Evolutionary conservation across 1,284 basidiomycete species (phyloP), one percentile per base, ranked within the genome.

Genomic region (Ceratobasidium sp.): DNA sequence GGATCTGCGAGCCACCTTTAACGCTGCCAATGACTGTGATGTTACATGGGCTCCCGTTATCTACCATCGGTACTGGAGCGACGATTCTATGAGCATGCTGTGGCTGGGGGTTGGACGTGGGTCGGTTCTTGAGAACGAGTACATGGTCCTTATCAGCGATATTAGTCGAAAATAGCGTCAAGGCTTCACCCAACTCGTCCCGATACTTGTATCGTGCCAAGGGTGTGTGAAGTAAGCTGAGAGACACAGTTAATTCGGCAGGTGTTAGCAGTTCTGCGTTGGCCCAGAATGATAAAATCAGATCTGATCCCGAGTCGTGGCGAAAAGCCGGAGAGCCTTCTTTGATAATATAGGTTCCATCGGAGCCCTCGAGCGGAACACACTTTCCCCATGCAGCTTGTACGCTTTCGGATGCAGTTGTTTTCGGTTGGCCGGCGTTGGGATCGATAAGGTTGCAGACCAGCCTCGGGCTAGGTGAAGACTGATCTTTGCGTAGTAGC

Each of bases 381-480:
- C 68, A 70, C 52, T 70, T 70, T 12, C 68, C 68, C 68, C 68
- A 70, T n/a, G 40, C 68, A 4, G 40, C 40, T 56, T 70, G 68
- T 6, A 70, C 54, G 12, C 28, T 13, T 15, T 52, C 26, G 20
- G 44, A 28, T 2, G n/a, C 10, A 13, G 40, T 56, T 10, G 33
- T 57, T 12, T 44, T 59, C 20, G 54, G 23, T 17, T 28, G 54
- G 13, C 52, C 52, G n/a, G 13, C 26, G 28, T 57, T 48, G 23
- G 26, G 23, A 59, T 59, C 17, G 56, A 33, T 28, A 44, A 70
- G n/a, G 38, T 70, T 70, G 54, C 68, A 70, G 13, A 70, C 54
- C 4, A 70, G 68, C 26, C 40, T 52, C 12, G 68, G 68, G 38
- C 33, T 59, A 23, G 68, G 68, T 46, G 26, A 33, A 3, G 38